Evolutionary conservation across 1,284 basidiomycete genomes (phyloP).

Genomic region (Cerrena zonata): DNA sequence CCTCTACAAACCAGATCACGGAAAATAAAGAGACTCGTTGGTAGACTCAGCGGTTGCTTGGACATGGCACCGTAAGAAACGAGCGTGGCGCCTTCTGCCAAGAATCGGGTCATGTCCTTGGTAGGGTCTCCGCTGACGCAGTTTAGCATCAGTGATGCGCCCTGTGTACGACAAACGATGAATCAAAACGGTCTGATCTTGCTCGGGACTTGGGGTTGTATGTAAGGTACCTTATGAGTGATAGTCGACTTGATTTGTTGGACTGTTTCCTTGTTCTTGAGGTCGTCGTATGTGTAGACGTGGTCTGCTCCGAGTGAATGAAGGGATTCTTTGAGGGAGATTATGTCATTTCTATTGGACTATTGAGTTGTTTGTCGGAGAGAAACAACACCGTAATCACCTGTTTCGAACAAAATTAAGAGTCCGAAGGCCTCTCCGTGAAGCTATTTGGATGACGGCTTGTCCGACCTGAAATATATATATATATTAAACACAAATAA

Average conservation of each 20-base stretch:
- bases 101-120: conserved; percentile 57
- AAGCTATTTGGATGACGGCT: conserved; percentile 75
- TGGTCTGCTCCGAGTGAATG: conserved; percentile 62
- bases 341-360: conserved; percentile 45
- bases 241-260: conserved; percentile 41
- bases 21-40: conserved; percentile 78
- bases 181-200: neutral
- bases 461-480: conserved; percentile 72
- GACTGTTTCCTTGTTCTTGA: conserved; percentile 40
- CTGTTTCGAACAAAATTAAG: conserved; percentile 74
- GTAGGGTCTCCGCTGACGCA: conserved; percentile 74
- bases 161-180: conserved; percentile 28
- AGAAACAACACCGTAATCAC: conserved; percentile 30
- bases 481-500: neutral
- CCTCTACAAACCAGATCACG: conserved; percentile 67
- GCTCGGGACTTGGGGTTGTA: neutral
- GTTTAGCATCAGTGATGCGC: conserved; percentile 67
- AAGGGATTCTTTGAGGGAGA: conserved; percentile 46
- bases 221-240: conserved; percentile 44
- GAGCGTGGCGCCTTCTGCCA: conserved; percentile 62
- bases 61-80: conserved; percentile 89
- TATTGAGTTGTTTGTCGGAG: neutral
- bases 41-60: conserved; percentile 71
- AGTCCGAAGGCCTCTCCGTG: conserved; percentile 59
- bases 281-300: conserved; percentile 69